Conservation (phyloP, 495 filamentous ascomycete genomes). For the Lasiosphaeria miniovina region DNA sequence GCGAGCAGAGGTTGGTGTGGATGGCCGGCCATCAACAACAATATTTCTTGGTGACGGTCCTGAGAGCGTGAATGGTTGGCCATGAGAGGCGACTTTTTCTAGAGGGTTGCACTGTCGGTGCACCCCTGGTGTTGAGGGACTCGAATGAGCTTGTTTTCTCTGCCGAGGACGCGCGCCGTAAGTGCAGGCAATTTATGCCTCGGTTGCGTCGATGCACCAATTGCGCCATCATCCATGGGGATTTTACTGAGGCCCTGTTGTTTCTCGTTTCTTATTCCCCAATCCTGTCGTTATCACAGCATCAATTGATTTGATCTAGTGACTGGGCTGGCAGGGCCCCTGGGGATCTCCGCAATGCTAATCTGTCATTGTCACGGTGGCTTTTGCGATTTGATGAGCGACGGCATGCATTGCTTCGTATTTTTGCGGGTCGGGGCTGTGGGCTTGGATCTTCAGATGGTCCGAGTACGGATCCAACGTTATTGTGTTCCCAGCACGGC, state of each 20-base stretch:
- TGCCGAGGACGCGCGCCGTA: background rate
- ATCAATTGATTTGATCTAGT: background rate
- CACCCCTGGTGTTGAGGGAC: background rate
- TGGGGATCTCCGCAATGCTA: constrained; percentile 10
- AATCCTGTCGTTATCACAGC: background rate
- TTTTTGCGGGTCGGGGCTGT: background rate
- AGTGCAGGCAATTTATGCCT: background rate
- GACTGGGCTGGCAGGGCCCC: background rate
- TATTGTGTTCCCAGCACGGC: background rate
- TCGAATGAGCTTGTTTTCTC: background rate
- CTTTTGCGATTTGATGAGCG: constrained; percentile 1
- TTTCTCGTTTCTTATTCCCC: background rate
- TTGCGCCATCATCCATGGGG: constrained; percentile 1
- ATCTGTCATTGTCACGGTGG: constrained; percentile 11
- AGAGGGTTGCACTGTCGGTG: background rate
- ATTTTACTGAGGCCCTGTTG: background rate
- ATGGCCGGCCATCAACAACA: constrained; percentile 8
- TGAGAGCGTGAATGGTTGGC: constrained; percentile 14
- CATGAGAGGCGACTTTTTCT: background rate
- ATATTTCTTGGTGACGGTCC: background rate
- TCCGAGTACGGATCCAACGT: constrained; percentile 6
- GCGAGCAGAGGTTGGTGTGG: constrained; percentile 15
- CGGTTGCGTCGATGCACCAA: background rate
- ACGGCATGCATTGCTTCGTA: constrained; percentile 11
- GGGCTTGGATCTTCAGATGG: constrained; percentile 12